A percentile compares a stretch with the other conserved stretches of the same genome.
These are phyloP conservation scores for Cadophora gregata DNA, from an alignment of 2,329 filamentous ascomycete genomes.

Conservation along the genomic window DNA sequence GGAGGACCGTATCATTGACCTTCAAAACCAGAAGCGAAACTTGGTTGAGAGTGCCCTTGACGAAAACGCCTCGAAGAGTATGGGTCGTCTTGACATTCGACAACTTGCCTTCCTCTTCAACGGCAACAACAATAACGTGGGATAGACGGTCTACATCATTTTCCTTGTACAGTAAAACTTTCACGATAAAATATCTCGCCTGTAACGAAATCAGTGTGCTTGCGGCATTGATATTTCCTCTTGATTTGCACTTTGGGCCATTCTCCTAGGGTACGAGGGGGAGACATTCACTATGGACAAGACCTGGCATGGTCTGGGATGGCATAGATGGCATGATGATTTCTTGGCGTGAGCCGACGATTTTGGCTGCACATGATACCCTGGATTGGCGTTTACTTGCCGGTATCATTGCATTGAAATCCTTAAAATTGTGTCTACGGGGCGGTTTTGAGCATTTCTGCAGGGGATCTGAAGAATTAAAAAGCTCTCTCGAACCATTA, in stretches of 20 bases:
- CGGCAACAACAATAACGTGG: background rate
- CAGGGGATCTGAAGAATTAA: background rate
- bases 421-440: background rate
- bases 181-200: background rate
- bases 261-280: conserved; percentile 13
- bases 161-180: conserved; percentile 4
- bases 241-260: background rate
- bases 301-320: background rate
- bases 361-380: conserved; percentile 11
- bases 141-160: background rate
- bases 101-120: conserved; percentile 41
- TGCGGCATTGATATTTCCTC: background rate
- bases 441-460: background rate
- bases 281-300: background rate
- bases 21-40: conserved; percentile 80
- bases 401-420: background rate
- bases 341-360: background rate
- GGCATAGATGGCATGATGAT: background rate
- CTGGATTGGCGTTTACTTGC: conserved; percentile 7
- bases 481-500: background rate
- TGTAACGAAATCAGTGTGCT: background rate
- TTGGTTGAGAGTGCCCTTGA: conserved; percentile 82
- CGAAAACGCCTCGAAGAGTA: conserved; percentile 69
- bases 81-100: conserved; percentile 63
- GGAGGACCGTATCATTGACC: conserved; percentile 81